Base-by-base conservation (phyloP, 1,139 yeast species). In the Geotrichum macrosporum region DNA sequence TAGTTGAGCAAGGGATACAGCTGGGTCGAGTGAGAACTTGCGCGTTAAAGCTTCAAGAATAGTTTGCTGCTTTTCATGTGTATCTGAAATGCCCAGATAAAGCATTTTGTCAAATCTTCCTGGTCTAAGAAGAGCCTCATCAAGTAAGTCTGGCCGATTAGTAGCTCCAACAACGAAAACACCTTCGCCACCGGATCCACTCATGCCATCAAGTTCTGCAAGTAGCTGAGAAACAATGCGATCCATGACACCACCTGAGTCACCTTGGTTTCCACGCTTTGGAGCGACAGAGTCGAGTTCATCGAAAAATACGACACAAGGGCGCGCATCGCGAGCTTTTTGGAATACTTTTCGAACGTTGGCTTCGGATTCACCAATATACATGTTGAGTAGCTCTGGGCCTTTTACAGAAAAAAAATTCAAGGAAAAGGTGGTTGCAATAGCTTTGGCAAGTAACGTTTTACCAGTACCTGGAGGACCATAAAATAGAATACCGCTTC, bases 191-290 rank as follows among this genome's bases (percentile, higher is more conserved):
- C 77, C 79, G 13, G 80, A 77, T 5, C 84, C 80, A 61, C 94
- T 83, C 96, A 89, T 89, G 33, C 97, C 97, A 62, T 92, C 98
- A 41, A 92, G 71, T 64, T 92, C 98, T 0, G 97, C 96, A 43
- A 92, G 72, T 42, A 92, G 71, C 65, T 92, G 98, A 0, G 96
- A 88, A 1, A 92, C 98, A 56, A 92, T 92, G 66, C 98, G 77
- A 64, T 92, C 97, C 97, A 89, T 89, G 4, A 89, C 97, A 54
- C 97, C 97, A 20, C 97, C 97, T 1, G 96, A 87, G 65, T 92
- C 97, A 29, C 97, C 97, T 62, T 89, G 96, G 63, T 92, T 89
- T 35, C 97, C 97, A 70, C 97, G 80, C 64, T 92, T 89, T 0
- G 97, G 97, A 0, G 98, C 98, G 1, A 89, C 96, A 2, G 96